Evolutionary conservation across 2,329 filamentous ascomycete species (phyloP).

Genomic region (Trichoderma citrinoviride): DNA sequence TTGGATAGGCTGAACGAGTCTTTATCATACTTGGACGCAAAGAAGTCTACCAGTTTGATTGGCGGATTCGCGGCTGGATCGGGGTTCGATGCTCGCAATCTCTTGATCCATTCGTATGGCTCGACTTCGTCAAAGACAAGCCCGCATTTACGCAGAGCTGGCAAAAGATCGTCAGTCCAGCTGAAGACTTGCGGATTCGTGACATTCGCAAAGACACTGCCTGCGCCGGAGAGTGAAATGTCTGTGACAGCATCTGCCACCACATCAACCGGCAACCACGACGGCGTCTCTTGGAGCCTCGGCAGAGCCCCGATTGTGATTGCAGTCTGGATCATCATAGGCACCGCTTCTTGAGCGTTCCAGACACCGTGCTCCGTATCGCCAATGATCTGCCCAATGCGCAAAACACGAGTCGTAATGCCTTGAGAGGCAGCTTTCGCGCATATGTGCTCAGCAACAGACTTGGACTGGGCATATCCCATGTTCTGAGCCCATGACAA

Average conservation of each 20-base stretch:
- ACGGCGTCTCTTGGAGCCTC: conserved; percentile 2
- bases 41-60: conserved; percentile 2
- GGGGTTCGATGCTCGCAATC: neutral
- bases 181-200: conserved; percentile 2
- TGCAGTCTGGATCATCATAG: conserved; percentile 49
- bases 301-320: conserved; percentile 47
- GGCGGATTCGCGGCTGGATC: neutral
- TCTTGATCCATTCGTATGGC: conserved; percentile 8
- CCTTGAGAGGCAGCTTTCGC: conserved; percentile 36
- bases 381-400: conserved; percentile 51
- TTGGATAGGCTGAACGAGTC: neutral
- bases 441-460: conserved; percentile 39
- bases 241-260: conserved; percentile 3
- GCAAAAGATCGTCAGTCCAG: neutral
- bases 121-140: conserved; percentile 7
- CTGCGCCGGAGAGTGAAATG: neutral
- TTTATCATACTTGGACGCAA: conserved; percentile 6
- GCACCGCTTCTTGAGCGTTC: conserved; percentile 51
- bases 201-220: neutral
- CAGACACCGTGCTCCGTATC: conserved; percentile 47
- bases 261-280: conserved; percentile 7
- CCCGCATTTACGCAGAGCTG: conserved; percentile 3
- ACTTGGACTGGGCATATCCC: conserved; percentile 44
- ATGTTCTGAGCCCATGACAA: conserved; percentile 41
- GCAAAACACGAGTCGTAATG: conserved; percentile 38